Evolutionary conservation across 192 early-diverging fungal species (phyloP), one percentile per base, ranked within the genome.

Genomic region (Coemansia sp.): DNA sequence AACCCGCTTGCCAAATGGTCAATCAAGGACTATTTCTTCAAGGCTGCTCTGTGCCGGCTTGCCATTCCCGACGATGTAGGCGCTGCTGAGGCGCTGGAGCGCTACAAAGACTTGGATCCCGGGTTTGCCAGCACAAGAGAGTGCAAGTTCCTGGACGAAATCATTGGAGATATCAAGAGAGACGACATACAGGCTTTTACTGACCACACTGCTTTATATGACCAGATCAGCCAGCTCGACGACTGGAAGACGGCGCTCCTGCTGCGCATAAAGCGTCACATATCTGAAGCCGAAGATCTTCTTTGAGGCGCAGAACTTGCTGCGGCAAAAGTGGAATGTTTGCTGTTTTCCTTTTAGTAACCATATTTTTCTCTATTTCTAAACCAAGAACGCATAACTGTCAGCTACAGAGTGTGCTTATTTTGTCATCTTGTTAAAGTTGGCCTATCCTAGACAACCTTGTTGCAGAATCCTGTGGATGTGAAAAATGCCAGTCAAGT

Each of bases 201-300:
- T 6, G 84, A 88, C 64, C 84, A 85, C 25, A 89, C 96, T 16
- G 83, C 86, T 21, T 88, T 90, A 39, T 98, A 86, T 82, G 95
- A 99, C 75, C 82, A 88, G 57, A 72, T 97, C 58, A 93, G 91
- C 29, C 91, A 92, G 72, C 85, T 99, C 37, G 97, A 99, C 84
- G 86, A 87, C 71, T 99, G 97, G 97, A 99, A 97, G 81, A 98
- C 96, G 13, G 88, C 90, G 28, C 81, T 97, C 55, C 79, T 98
- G 46, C 83, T 97, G 60, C 84, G 85, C 60, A 90, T 97, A 63
- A 97, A 98, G 84, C 93, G 95, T 73, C 72, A 87, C 23, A 86
- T 96, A 39, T 58, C 72, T 58, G 88, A 86, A 77, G 85, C 86
- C 43, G 86, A 86, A 18, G 79, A 81, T 61, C 74, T 91, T 15